Conservation (phyloP, 2,329 filamentous ascomycete genomes). For the Ophiostoma sp. region DNA sequence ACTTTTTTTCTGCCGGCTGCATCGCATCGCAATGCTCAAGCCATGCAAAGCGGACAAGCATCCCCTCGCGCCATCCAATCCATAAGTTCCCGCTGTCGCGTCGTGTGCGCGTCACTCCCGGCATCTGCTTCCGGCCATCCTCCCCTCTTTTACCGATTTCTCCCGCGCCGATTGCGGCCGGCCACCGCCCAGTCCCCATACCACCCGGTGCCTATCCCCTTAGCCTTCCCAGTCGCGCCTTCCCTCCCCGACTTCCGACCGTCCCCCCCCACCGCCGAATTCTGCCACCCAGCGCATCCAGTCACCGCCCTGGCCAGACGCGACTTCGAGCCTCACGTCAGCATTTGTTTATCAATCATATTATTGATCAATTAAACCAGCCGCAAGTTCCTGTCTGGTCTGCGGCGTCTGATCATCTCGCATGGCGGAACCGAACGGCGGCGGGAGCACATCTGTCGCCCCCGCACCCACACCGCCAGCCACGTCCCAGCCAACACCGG, state of each 20-base stretch:
- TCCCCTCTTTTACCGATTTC: background rate
- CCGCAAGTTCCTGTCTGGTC: background rate
- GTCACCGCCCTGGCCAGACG: constrained; percentile 8
- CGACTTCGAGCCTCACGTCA: background rate
- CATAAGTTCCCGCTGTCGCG: background rate
- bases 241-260: constrained; percentile 10
- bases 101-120: background rate
- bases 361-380: background rate
- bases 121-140: background rate
- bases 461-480: constrained; percentile 16
- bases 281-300: constrained; percentile 7
- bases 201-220: background rate
- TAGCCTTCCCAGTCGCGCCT: constrained; percentile 10
- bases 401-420: constrained; percentile 1
- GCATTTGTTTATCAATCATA: background rate
- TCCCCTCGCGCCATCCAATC: constrained; percentile 15
- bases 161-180: background rate
- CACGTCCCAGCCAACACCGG: background rate
- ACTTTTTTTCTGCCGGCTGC: constrained; percentile 23
- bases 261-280: constrained; percentile 13
- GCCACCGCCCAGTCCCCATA: background rate
- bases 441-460: constrained; percentile 19
- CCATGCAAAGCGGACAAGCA: constrained; percentile 1
- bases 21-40: constrained; percentile 12
- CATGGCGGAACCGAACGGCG: constrained; percentile 23